Evolutionary conservation across 768 basidiomycete genomes (phyloP).

Genomic region (Kwoniella bestiolae): DNA sequence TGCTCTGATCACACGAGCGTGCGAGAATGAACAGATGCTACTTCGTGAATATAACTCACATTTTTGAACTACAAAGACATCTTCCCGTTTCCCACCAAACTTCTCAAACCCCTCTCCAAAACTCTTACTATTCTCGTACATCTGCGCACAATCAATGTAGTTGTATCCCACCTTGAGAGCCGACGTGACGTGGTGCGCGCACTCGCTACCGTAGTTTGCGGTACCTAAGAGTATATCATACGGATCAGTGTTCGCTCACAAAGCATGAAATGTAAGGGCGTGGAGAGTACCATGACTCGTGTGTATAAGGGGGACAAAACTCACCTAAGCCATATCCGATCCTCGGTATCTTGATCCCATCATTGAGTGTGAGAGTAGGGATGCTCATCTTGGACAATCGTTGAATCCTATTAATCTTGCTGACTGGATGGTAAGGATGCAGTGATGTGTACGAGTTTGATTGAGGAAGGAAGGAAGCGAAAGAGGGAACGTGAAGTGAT

Average conservation of each 20-base stretch:
- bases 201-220: slow-evolving; percentile 27
- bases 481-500: no score
- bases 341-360: slow-evolving; percentile 35
- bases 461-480: no score
- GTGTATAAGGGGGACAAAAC: not conserved
- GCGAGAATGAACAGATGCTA: no score
- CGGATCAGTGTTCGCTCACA: not conserved
- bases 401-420: not conserved
- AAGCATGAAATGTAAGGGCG: not conserved
- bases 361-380: slow-evolving; percentile 39
- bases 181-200: slow-evolving; percentile 12
- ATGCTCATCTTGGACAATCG: slow-evolving; percentile 12
- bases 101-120: slow-evolving; percentile 36
- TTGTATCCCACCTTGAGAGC: slow-evolving; percentile 45
- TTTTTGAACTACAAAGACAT: slow-evolving; percentile 64
- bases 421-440: not conserved
- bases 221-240: slow-evolving; percentile 25
- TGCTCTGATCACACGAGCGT: no score
- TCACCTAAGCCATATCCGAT: slow-evolving; percentile 40
- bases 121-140: slow-evolving; percentile 52
- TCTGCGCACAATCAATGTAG: slow-evolving; percentile 52
- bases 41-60: slow-evolving; percentile 22
- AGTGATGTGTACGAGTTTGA: no score
- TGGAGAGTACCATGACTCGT: not conserved
- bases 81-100: slow-evolving; percentile 39